Conservation (phyloP, 495 filamentous ascomycete genomes). For the Trichoderma reesei region DNA sequence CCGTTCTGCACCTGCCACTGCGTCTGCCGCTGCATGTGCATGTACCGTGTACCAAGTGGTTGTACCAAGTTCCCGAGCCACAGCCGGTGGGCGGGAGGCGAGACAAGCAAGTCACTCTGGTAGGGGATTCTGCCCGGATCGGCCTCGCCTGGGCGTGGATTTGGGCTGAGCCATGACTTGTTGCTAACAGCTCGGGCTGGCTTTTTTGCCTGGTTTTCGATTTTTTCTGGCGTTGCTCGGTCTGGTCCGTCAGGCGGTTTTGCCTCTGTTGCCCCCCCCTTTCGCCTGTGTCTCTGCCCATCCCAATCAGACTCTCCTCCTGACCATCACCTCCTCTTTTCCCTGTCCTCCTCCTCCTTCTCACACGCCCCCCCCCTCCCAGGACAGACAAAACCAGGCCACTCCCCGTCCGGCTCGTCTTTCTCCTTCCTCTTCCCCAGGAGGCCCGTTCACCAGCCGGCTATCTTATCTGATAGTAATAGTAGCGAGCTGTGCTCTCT, state of each 20-base stretch:
- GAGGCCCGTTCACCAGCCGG: neutral
- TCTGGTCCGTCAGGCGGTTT: neutral
- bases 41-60: too few species aligned
- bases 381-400: neutral
- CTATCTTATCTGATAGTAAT: neutral
- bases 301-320: too few species aligned
- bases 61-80: too few species aligned
- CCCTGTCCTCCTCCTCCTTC: neutral
- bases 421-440: neutral
- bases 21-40: neutral
- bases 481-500: neutral
- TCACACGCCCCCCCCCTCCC: neutral
- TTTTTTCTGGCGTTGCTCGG: neutral
- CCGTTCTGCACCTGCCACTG: neutral
- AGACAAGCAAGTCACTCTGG: neutral
- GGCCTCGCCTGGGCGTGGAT: too few species aligned
- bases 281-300: neutral
- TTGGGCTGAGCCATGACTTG: neutral
- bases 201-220: neutral
- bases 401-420: neutral
- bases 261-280: neutral
- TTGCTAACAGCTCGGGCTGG: neutral
- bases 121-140: too few species aligned
- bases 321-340: neutral
- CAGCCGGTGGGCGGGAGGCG: neutral